A percentile compares a stretch with the other conserved stretches of the same genome.
Conservation (phyloP, 1,284 basidiomycete genomes). For the Pholiota adiposa region DNA sequence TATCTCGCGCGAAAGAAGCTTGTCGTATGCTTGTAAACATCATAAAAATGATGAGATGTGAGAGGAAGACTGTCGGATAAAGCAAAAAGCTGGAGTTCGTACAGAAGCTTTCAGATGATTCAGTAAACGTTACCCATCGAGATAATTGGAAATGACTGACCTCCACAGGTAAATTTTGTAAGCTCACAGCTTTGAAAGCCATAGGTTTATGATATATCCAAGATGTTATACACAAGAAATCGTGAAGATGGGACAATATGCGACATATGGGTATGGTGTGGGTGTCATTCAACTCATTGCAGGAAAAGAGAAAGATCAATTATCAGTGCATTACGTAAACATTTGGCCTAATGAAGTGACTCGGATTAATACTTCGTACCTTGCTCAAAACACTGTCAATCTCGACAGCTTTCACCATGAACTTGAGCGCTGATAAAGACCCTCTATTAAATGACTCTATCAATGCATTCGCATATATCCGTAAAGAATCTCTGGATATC, state of each 20-base stretch:
- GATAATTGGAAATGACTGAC: slow-evolving; percentile 29
- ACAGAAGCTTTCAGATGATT: slow-evolving; percentile 58
- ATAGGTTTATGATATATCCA: background rate
- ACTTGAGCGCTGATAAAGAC: background rate
- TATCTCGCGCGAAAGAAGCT: slow-evolving; percentile 63
- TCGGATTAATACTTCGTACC: too few relatives aligned
- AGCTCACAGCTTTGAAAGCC: slow-evolving; percentile 9
- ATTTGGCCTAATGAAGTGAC: too few relatives aligned
- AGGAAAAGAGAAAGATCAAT: background rate
- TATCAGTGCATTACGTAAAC: background rate
- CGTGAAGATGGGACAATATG: background rate
- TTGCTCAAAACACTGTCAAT: background rate
- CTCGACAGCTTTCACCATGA: background rate
- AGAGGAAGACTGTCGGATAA: slow-evolving; percentile 63
- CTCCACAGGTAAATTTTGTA: slow-evolving; percentile 48
- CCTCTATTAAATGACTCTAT: background rate
- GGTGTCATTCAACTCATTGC: background rate
- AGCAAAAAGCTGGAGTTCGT: slow-evolving; percentile 72
- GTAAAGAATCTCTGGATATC: slow-evolving; percentile 73
- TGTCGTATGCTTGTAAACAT: slow-evolving; percentile 56
- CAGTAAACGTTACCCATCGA: background rate
- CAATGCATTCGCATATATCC: slow-evolving; percentile 50
- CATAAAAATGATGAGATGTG: slow-evolving; percentile 53
- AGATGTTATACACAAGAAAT: background rate
- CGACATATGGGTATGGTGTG: background rate